Conservation (phyloP, 768 basidiomycete species). For the Auriculariales sp. region DNA sequence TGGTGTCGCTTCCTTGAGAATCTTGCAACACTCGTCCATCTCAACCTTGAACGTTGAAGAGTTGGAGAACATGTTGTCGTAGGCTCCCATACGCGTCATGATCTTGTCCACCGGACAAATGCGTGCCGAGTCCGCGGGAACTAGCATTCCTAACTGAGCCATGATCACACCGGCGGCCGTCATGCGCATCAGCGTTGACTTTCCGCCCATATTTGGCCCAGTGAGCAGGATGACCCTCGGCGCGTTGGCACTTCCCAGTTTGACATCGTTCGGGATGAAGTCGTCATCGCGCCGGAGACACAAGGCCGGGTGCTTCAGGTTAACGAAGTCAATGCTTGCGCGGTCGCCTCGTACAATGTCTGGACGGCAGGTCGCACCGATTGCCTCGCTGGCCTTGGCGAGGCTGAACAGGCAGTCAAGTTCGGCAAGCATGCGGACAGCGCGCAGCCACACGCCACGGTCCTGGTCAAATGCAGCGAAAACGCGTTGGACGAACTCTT, state of each 20-base stretch:
- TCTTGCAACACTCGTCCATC: constrained; percentile 93
- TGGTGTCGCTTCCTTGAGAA: constrained; percentile 85
- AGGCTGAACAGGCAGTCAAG: constrained; percentile 92
- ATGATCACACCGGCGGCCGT: constrained; percentile 90
- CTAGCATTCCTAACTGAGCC: constrained; percentile 92
- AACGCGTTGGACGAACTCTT: constrained; percentile 66
- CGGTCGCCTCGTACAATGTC: constrained; percentile 68
- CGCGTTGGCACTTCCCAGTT: constrained; percentile 60
- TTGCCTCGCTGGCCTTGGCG: constrained; percentile 73
- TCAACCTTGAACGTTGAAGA: constrained; percentile 98
- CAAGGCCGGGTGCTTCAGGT: constrained; percentile 80
- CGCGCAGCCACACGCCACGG: constrained; percentile 67
- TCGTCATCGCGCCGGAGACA: constrained; percentile 46
- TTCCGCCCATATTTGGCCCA: constrained; percentile 82
- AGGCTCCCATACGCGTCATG: constrained; percentile 95
- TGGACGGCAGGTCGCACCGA: constrained; percentile 89
- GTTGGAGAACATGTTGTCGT: constrained; percentile 92
- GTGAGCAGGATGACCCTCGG: constrained; percentile 77
- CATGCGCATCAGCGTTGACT: constrained; percentile 88
- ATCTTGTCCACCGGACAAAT: constrained; percentile 85
- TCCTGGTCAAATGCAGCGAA: constrained; percentile 75
- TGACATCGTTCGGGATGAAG: constrained; percentile 91
- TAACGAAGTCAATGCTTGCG: constrained; percentile 77
- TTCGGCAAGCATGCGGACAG: constrained; percentile 77
- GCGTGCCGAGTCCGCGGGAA: constrained; percentile 71